phyloP scores from a whole-genome alignment of 2,329 filamentous ascomycete genomes.

The Trichoderma afroharzianum region DNA sequence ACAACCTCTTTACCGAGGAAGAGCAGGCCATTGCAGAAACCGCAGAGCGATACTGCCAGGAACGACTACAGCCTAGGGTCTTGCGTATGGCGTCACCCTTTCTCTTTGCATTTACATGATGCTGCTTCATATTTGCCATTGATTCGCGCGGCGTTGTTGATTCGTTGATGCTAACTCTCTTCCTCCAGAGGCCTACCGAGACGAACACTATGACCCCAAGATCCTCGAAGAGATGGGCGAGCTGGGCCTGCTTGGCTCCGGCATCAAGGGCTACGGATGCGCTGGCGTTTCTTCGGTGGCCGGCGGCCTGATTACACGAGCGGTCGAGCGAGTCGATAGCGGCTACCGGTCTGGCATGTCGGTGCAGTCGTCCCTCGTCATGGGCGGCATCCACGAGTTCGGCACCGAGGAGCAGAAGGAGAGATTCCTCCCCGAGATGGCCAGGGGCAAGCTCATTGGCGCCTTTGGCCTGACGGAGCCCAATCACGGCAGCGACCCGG shows the following conservation, averaged over 20 bases:
- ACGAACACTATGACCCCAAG: slow-evolving; percentile 80
- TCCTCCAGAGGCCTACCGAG: slow-evolving; percentile 69
- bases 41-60: slow-evolving; percentile 90
- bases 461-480: slow-evolving; percentile 90
- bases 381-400: slow-evolving; percentile 88
- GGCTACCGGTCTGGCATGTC: slow-evolving; percentile 92
- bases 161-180: background rate
- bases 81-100: slow-evolving; percentile 57
- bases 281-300: slow-evolving; percentile 85
- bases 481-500: slow-evolving; percentile 88
- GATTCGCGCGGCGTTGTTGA: background rate
- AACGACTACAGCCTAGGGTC: slow-evolving; percentile 78
- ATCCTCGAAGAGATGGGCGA: slow-evolving; percentile 92
- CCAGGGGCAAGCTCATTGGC: slow-evolving; percentile 76
- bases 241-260: slow-evolving; percentile 81
- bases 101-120: no score
- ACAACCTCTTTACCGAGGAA: slow-evolving; percentile 79
- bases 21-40: slow-evolving; percentile 87
- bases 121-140: background rate
- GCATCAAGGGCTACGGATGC: slow-evolving; percentile 82
- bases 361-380: slow-evolving; percentile 86
- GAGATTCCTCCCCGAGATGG: slow-evolving; percentile 74
- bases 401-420: slow-evolving; percentile 86
- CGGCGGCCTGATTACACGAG: slow-evolving; percentile 83
- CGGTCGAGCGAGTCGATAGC: slow-evolving; percentile 86